phyloP scores from a whole-genome alignment of 2,329 filamentous ascomycete genomes.

The Talaromyces sp. region DNA sequence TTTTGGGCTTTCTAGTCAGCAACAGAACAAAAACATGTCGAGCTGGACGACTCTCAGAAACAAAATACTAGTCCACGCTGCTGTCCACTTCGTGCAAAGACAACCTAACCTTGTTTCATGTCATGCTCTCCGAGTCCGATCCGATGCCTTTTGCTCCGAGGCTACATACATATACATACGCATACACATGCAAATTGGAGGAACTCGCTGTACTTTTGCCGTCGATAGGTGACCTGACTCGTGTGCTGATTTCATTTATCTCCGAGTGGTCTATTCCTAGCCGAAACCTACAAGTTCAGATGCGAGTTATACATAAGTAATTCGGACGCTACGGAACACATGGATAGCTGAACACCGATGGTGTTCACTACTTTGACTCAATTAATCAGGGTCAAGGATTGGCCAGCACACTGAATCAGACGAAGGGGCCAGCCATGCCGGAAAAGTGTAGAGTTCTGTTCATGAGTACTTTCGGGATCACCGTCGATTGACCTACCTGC shows the following conservation, averaged over 20 bases:
- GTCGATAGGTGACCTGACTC: neutral
- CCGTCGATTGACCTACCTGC: neutral
- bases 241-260: neutral
- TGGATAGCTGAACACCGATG: neutral
- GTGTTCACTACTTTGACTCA: neutral
- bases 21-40: too few species aligned
- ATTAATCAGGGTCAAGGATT: neutral
- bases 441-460: neutral
- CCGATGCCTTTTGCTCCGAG: constrained; percentile 1
- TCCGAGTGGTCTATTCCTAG: neutral
- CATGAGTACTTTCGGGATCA: neutral
- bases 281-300: neutral
- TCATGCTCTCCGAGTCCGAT: constrained; percentile 7
- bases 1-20: neutral
- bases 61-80: neutral
- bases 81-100: neutral
- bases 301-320: neutral
- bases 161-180: neutral
- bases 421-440: neutral
- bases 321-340: neutral
- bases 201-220: neutral
- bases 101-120: neutral
- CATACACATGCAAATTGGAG: neutral
- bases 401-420: neutral
- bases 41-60: neutral